Percentiles rank a stretch among this genome's conserved stretches.
Evolutionary conservation across 306 rosid species (phyloP).

Genomic region (Acacia melanoxylon): DNA sequence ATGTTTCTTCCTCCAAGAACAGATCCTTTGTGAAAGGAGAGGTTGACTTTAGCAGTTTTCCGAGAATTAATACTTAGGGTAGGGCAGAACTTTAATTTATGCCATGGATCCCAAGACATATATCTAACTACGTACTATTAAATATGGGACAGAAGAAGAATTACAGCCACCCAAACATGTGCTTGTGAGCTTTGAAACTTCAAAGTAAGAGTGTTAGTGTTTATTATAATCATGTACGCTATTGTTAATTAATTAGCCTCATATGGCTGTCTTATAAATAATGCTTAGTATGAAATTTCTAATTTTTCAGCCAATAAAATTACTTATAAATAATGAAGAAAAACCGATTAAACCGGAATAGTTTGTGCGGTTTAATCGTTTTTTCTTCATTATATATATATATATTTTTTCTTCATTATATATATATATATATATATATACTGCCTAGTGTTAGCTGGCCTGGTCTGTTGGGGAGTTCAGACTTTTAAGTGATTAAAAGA

Average conservation of each 20-base stretch:
- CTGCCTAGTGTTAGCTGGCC: neutral
- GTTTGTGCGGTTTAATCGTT: no score
- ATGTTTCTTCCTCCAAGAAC: neutral
- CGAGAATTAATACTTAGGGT: neutral
- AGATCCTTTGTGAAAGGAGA: neutral
- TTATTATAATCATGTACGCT: neutral
- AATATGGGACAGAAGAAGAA: neutral
- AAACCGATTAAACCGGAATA: no score
- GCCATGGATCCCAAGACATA: neutral
- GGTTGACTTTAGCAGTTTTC: neutral
- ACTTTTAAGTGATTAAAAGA: neutral
- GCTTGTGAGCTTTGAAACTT: neutral
- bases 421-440: no score
- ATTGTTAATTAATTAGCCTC: neutral
- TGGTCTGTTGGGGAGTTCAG: neutral
- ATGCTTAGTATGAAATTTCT: neutral
- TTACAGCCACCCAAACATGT: constrained; percentile 1
- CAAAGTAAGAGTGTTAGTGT: neutral
- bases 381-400: no score
- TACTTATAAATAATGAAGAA: no score
- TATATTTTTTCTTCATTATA: no score
- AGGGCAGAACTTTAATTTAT: neutral
- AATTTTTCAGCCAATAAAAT: neutral
- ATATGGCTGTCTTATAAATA: neutral
- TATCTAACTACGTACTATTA: no score